phyloP scores from a whole-genome alignment of 192 early-diverging fungal genomes.

The Spinellus fusiger region DNA sequence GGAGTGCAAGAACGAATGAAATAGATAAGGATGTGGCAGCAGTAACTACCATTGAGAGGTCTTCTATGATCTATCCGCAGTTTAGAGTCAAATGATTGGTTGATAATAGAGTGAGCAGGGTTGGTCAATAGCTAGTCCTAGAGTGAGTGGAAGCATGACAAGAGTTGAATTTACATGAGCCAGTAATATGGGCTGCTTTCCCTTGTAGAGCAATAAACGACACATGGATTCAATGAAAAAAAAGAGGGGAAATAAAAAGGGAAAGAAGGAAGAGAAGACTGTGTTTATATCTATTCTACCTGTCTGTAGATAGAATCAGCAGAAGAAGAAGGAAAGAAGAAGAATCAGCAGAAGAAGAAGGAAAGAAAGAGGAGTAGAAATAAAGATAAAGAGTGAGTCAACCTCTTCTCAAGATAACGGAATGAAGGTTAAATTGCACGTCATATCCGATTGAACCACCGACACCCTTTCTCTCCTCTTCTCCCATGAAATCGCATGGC shows the following conservation, averaged over 20 bases:
- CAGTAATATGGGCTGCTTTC: slow-evolving; percentile 66
- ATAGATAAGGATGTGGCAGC: not conserved
- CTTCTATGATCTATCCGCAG: slow-evolving; percentile 56
- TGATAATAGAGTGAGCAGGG: slow-evolving; percentile 74
- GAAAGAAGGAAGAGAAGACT: not conserved
- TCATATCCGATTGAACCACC: no score
- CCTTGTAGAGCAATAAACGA: slow-evolving; percentile 73
- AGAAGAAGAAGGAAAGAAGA: no score
- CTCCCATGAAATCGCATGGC: no score
- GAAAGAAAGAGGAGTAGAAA: no score
- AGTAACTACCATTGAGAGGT: slow-evolving; percentile 57
- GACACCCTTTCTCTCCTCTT: no score
- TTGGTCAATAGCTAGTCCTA: slow-evolving; percentile 55
- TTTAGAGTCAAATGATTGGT: slow-evolving; percentile 73
- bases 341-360: no score
- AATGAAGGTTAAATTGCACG: no score
- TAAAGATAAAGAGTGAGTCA: no score
- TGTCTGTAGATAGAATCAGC: no score
- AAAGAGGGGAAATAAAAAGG: not conserved
- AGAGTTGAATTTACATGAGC: slow-evolving; percentile 44
- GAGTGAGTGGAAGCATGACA: not conserved
- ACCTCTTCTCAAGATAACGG: no score
- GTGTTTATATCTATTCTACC: no score
- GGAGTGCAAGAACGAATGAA: no score
- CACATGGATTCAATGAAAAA: slow-evolving; percentile 44